A percentile compares a stretch with the other conserved stretches of the same genome.
Conservation (phyloP, 345 rosid genomes). For the Populus pruinosa region DNA sequence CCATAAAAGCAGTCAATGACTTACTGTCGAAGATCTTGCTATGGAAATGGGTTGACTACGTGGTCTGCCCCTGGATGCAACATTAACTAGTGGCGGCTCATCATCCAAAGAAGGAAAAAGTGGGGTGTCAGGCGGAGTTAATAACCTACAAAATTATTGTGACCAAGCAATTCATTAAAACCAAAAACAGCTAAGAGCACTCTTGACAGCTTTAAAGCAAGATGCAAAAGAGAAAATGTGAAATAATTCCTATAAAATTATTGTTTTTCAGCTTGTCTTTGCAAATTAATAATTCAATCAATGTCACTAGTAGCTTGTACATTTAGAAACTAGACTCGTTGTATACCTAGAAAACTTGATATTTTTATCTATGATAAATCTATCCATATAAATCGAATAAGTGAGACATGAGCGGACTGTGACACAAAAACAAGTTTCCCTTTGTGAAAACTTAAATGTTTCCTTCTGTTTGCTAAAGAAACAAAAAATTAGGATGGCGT, state of each 20-base stretch:
- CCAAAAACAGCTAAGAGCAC: slow-evolving; percentile 8
- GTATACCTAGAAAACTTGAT: background rate
- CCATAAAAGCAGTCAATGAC: slow-evolving; percentile 21
- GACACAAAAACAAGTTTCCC: background rate
- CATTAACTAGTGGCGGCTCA: slow-evolving; percentile 55
- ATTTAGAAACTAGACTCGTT: background rate
- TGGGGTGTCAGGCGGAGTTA: slow-evolving; percentile 98
- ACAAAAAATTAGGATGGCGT: slow-evolving; percentile 3
- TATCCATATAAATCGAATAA: background rate
- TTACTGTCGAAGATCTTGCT: slow-evolving; percentile 92
- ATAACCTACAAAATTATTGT: slow-evolving; percentile 61
- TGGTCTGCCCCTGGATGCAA: slow-evolving; percentile 72
- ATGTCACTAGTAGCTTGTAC: background rate
- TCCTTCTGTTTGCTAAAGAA: slow-evolving; percentile 2
- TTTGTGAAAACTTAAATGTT: background rate
- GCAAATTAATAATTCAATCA: background rate
- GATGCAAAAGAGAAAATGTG: background rate
- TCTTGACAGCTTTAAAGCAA: slow-evolving; percentile 1
- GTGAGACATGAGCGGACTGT: background rate
- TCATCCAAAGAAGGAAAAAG: slow-evolving; percentile 93
- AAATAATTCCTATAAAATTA: background rate
- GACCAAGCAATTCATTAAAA: slow-evolving; percentile 31
- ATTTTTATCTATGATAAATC: background rate
- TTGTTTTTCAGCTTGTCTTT: background rate
- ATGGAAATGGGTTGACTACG: slow-evolving; percentile 83